Evolutionary conservation across 805 yeast genomes (phyloP), one percentile per base, ranked within the genome.

Genomic region (Candida tallmaniae): DNA sequence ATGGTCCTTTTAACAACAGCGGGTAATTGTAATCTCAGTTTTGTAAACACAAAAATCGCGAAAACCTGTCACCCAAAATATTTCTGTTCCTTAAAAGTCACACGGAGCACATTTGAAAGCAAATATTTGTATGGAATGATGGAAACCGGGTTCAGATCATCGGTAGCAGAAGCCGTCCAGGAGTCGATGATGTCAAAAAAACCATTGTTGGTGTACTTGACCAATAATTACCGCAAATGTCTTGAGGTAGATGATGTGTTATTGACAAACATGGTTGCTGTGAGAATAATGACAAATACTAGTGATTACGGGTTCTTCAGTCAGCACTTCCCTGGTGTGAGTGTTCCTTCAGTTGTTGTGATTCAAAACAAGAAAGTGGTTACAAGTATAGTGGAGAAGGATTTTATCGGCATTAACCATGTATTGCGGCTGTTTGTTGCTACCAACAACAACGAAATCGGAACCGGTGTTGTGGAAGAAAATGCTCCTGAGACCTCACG

Each of bases 81-180:
- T n/a, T n/a, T n/a, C n/a, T n/a, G n/a, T n/a, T n/a, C n/a, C n/a
- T n/a, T n/a, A n/a, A n/a, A n/a, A n/a, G n/a, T n/a, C n/a, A n/a
- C n/a, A n/a, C n/a, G n/a, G n/a, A n/a, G n/a, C n/a, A n/a, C n/a
- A n/a, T n/a, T n/a, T n/a, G n/a, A n/a, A n/a, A n/a, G n/a, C n/a
- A n/a, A n/a, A n/a, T n/a, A n/a, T n/a, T n/a, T n/a, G n/a, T n/a
- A n/a, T n/a, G n/a, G n/a, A n/a, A n/a, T n/a, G n/a, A n/a, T n/a
- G n/a, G n/a, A n/a, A n/a, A n/a, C n/a, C n/a, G n/a, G n/a, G n/a
- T n/a, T n/a, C n/a, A n/a, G n/a, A n/a, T n/a, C n/a, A n/a, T n/a
- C 27, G 27, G 27, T 24, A 14, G 27, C 13, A 6, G 27, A 27
- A 5, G 31, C 31, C 5, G 31, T 28, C 13, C 6, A 20, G 13